Evolutionary conservation across 2,329 filamentous ascomycete species (phyloP).

Genomic region (Xylaria sp.): DNA sequence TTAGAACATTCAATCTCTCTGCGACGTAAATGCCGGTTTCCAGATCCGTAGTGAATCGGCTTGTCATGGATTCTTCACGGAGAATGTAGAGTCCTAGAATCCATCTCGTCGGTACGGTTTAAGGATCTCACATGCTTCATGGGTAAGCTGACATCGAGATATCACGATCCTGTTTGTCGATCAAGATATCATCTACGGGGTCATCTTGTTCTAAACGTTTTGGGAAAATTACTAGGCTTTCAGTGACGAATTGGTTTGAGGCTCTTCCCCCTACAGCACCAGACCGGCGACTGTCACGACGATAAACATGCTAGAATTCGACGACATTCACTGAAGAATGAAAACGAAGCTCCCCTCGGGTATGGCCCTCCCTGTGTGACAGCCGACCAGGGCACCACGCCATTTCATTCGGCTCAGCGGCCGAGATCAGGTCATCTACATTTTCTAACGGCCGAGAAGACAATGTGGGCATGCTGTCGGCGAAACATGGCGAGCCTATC

Average conservation of each 20-base stretch:
- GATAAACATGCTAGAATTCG: conserved; percentile 16
- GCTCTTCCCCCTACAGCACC: conserved; percentile 1
- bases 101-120: neutral
- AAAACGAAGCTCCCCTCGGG: conserved; percentile 21
- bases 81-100: neutral
- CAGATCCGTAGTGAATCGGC: neutral
- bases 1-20: conserved; percentile 10
- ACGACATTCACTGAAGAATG: conserved; percentile 24
- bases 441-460: conserved; percentile 21
- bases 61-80: conserved; percentile 3
- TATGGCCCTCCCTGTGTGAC: conserved; percentile 28
- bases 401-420: conserved; percentile 17
- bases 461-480: conserved; percentile 11
- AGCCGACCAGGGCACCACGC: conserved; percentile 21
- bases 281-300: conserved; percentile 15
- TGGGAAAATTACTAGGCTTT: conserved; percentile 11
- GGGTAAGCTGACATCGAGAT: conserved; percentile 5
- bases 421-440: conserved; percentile 21
- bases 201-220: conserved; percentile 16
- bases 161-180: conserved; percentile 25
- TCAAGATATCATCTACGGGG: conserved; percentile 15
- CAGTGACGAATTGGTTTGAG: conserved; percentile 11
- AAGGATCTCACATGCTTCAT: conserved; percentile 13
- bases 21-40: conserved; percentile 11
- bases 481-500: conserved; percentile 13